These are phyloP conservation scores for Heterobasidion parviporum DNA, from an alignment of 1,284 basidiomycete species.

Conservation along the genomic window DNA sequence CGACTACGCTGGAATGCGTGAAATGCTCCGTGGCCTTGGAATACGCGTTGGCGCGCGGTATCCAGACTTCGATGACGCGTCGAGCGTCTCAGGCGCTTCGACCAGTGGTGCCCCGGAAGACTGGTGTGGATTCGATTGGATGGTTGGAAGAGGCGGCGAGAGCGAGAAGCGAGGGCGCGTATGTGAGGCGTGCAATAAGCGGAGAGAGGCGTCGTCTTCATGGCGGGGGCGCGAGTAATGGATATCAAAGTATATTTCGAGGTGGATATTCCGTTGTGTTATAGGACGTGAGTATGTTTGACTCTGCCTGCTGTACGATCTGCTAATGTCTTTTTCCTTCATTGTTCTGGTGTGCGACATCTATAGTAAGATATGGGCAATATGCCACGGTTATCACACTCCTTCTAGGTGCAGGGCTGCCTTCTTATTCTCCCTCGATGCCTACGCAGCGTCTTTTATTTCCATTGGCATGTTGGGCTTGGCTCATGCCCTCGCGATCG, in stretches of 20 bases:
- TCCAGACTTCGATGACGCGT: constrained; percentile 7
- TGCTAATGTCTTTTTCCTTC: neutral
- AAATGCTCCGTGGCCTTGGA: constrained; percentile 61
- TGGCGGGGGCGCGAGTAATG: neutral
- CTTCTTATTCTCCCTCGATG: neutral
- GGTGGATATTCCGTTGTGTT: neutral
- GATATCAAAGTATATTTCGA: neutral
- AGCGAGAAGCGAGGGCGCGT: constrained; percentile 9
- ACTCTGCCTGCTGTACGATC: neutral
- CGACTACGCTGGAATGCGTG: constrained; percentile 82
- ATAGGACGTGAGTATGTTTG: neutral
- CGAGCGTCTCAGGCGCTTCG: neutral
- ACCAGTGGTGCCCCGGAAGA: neutral
- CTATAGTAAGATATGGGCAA: neutral
- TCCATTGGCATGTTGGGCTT: neutral
- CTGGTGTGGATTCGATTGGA: constrained; percentile 14
- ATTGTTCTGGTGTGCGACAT: too few species aligned
- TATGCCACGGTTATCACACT: neutral
- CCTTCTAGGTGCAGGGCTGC: neutral
- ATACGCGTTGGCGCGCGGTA: constrained; percentile 14
- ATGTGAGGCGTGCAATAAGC: constrained; percentile 13
- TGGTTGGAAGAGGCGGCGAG: constrained; percentile 9
- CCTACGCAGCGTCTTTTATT: neutral
- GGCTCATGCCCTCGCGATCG: neutral
- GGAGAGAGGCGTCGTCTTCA: constrained; percentile 2